Evolutionary conservation across 305 asterid genomes (phyloP).

Genomic region (Ajuga reptans): DNA sequence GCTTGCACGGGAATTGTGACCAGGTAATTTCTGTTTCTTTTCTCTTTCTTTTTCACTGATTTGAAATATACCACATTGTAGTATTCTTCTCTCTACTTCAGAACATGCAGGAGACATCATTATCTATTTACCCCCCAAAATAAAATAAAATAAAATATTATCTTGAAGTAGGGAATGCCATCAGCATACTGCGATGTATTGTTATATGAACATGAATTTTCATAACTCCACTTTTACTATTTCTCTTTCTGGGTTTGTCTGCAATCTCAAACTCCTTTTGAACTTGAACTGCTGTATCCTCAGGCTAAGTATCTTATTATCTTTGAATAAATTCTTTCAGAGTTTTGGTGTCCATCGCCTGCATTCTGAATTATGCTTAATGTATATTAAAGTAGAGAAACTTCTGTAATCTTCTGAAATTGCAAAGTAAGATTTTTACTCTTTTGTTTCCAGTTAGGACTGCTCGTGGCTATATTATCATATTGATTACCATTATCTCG

Average conservation of each 20-base stretch:
- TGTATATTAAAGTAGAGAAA: not conserved
- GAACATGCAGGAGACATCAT: not conserved
- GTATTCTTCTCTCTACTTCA: not conserved
- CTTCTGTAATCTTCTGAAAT: not conserved
- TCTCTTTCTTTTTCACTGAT: not conserved
- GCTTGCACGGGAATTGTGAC: constrained; percentile 64
- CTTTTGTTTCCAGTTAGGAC: not conserved
- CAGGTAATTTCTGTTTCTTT: constrained; percentile 41
- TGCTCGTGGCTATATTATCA: not conserved
- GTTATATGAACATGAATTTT: not conserved
- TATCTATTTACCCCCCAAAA: not conserved
- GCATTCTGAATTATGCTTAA: not conserved
- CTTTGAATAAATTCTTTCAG: not conserved
- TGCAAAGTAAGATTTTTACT: not conserved
- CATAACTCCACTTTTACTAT: not conserved
- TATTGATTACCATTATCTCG: not conserved
- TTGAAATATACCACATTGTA: not conserved
- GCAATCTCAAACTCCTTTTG: not conserved
- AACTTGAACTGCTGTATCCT: not conserved
- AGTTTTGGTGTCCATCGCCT: not conserved
- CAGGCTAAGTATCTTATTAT: not conserved
- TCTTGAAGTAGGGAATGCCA: not conserved
- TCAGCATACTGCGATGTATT: not conserved
- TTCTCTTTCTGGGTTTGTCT: not conserved
- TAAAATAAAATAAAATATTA: no score